Percentiles rank a stretch among this genome's conserved stretches.
These are phyloP conservation scores for Fusarium duplospermum DNA, from an alignment of 2,329 filamentous ascomycete genomes.

Conservation along the genomic window DNA sequence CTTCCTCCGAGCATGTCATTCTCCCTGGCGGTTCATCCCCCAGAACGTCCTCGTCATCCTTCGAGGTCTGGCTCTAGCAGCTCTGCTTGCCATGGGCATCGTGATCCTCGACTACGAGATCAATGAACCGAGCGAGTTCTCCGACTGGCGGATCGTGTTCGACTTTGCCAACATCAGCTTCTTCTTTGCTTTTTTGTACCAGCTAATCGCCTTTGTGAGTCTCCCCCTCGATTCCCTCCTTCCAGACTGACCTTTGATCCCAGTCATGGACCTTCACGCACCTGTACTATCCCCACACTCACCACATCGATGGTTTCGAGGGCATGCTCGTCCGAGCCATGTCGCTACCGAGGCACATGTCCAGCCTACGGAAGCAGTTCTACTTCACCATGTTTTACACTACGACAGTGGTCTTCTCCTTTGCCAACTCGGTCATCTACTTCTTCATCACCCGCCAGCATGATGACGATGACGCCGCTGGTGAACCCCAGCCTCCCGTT, in stretches of 20 bases:
- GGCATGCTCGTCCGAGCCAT: conserved; percentile 53
- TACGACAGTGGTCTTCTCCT: conserved; percentile 57
- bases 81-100: conserved; percentile 55
- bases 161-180: conserved; percentile 62
- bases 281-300: conserved; percentile 58
- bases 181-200: conserved; percentile 57
- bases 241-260: not conserved
- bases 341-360: conserved; percentile 59
- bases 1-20: conserved; percentile 63
- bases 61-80: conserved; percentile 56
- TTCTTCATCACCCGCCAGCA: conserved; percentile 57
- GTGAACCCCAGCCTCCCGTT: conserved; percentile 9
- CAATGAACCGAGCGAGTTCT: conserved; percentile 53
- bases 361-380: conserved; percentile 56
- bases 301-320: conserved; percentile 53
- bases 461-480: conserved; percentile 26
- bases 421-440: conserved; percentile 64
- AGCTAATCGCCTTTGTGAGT: conserved; percentile 60
- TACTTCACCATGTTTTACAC: conserved; percentile 65
- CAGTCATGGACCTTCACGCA: conserved; percentile 66
- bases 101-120: conserved; percentile 61
- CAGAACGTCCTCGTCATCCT: conserved; percentile 59
- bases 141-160: conserved; percentile 58
- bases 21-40: conserved; percentile 60
- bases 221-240: not conserved